Conservation (phyloP, 176 grass and related monocot genomes). For the Eragrostis nindensis region DNA sequence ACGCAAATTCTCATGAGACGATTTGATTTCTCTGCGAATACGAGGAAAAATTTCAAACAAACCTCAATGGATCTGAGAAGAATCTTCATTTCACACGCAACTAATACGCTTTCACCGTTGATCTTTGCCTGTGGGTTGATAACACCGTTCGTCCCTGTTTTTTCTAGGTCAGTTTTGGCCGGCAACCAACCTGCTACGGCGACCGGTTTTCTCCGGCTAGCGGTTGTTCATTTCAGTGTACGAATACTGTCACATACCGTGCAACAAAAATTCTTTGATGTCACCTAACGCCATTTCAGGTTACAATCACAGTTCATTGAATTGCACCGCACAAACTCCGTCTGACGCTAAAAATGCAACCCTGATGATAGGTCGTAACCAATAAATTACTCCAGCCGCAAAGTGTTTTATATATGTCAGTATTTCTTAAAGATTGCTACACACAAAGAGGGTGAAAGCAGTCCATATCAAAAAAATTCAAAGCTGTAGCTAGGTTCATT, state of each 20-base stretch:
- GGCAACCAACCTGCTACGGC: conserved; percentile 24
- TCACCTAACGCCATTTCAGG: conserved; percentile 18
- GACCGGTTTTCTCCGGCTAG: conserved; percentile 1
- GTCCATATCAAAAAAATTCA: neutral
- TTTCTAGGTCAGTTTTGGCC: conserved; percentile 29
- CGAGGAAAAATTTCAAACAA: neutral
- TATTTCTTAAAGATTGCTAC: no score
- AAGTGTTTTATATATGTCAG: no score
- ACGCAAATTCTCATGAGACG: neutral
- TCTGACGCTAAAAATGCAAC: neutral
- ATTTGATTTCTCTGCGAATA: neutral
- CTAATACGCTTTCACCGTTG: neutral
- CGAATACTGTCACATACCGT: no score
- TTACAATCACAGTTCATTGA: neutral
- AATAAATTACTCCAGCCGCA: neutral
- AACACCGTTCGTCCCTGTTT: neutral
- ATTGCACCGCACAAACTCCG: neutral
- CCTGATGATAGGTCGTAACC: no score
- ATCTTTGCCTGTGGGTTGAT: neutral
- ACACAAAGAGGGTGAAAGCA: neutral
- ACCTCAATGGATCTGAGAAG: neutral
- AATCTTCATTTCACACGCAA: neutral
- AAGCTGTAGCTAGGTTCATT: neutral
- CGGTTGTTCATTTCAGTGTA: neutral
- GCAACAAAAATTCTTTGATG: neutral